Evolutionary conservation across 495 filamentous ascomycete genomes (phyloP), one percentile per base, ranked within the genome.

Genomic region (Penicillium paradoxum): DNA sequence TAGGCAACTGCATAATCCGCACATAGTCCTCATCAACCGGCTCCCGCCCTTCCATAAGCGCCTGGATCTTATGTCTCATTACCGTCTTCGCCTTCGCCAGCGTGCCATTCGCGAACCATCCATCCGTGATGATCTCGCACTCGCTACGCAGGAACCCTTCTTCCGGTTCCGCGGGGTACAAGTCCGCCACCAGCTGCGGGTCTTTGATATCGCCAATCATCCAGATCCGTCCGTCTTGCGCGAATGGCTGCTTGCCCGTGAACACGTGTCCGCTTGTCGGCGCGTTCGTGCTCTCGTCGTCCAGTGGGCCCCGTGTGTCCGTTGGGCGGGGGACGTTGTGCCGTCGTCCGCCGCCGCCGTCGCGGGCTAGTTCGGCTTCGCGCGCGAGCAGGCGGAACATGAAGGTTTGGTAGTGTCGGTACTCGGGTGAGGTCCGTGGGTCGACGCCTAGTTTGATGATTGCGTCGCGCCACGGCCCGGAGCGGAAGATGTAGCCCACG

Each of bases 141-240:
- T 69, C 69, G 4, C 58, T 21, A 14, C 77, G 71, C 11, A 82
- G 54, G 36, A 69, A 70, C 4, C 44, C 58, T n/a, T 53, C 22
- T 33, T 44, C 45, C 17, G 53, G 34, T 44, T 56, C 42, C 17
- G 52, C 38, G 27, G 61, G 64, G 45, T 65, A 69, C 41, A 73
- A 51, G 15, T 70, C 41, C 0, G 39, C 24, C 25, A 21, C 18
- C 2, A 69, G 56, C 52, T 56, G 64, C 52, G 57, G 17, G 91
- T 97, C 91, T 0, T 80, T 83, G 51, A 98, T 86, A 66, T 98
- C 93, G 71, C 91, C 95, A 27, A 91, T 77, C 75, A 97, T 93
- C 86, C 89, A 98, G 51, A 90, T 83, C 41, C 90, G 88, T 2
- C 91, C 91, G 61, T 93, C 89, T 5, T 75, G 71, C 9, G 78